Conservation (phyloP, 1,139 yeast species). For the Kluyveromyces sp. region DNA sequence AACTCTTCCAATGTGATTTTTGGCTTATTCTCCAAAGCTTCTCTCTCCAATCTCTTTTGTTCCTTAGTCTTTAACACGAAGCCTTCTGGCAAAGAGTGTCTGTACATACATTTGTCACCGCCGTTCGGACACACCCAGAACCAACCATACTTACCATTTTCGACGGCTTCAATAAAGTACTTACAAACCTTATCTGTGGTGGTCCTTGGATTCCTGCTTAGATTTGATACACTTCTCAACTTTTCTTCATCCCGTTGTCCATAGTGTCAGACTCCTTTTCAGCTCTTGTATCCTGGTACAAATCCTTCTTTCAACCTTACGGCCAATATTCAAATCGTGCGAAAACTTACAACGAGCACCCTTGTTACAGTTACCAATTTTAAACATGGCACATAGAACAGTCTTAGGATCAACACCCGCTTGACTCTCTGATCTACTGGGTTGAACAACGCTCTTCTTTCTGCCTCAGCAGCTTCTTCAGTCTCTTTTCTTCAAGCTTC, state of each 20-base stretch:
- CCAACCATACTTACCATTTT: slow-evolving; percentile 97
- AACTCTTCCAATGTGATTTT: slow-evolving; percentile 92
- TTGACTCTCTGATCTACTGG: slow-evolving; percentile 78
- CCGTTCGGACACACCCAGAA: slow-evolving; percentile 97
- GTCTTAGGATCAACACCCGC: slow-evolving; percentile 98
- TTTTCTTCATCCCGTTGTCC: slow-evolving; percentile 97
- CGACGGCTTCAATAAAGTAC: slow-evolving; percentile 91
- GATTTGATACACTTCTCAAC: slow-evolving; percentile 74
- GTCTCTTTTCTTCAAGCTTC: slow-evolving; percentile 28
- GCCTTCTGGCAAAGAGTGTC: slow-evolving; percentile 96
- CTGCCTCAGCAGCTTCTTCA: slow-evolving; percentile 86
- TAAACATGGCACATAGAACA: slow-evolving; percentile 84
- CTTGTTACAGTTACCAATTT: slow-evolving; percentile 81
- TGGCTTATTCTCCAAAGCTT: slow-evolving; percentile 80
- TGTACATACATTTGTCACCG: slow-evolving; percentile 87
- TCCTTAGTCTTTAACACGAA: slow-evolving; percentile 95
- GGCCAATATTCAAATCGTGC: slow-evolving; percentile 79
- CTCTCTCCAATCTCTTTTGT: slow-evolving; percentile 80
- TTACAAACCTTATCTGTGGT: slow-evolving; percentile 96
- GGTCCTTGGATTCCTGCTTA: slow-evolving; percentile 88
- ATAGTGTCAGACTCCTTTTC: slow-evolving; percentile 77
- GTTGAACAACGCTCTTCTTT: slow-evolving; percentile 72
- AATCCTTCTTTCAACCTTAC: slow-evolving; percentile 88
- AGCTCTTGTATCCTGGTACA: slow-evolving; percentile 81
- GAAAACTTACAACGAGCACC: slow-evolving; percentile 91